Conservation (phyloP, 2,329 filamentous ascomycete species). For the Alternaria hordeiaustralica region DNA sequence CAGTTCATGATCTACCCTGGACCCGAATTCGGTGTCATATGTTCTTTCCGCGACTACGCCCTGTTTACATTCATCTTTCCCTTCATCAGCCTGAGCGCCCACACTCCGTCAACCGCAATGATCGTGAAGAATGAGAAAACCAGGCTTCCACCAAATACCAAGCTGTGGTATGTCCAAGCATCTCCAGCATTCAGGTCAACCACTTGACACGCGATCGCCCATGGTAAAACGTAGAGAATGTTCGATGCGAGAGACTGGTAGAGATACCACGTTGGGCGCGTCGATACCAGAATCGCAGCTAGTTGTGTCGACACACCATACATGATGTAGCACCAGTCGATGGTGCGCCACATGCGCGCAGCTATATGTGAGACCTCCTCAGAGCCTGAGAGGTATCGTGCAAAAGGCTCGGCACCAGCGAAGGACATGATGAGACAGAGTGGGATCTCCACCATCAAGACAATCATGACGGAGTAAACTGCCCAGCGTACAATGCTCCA, state of each 20-base stretch:
- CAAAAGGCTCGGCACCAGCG: constrained; percentile 66
- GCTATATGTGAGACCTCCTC: constrained; percentile 65
- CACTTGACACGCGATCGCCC: constrained; percentile 67
- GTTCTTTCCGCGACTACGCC: background rate
- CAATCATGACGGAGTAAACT: constrained; percentile 59
- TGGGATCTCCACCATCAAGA: constrained; percentile 65
- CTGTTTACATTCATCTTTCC: background rate
- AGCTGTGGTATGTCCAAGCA: constrained; percentile 71
- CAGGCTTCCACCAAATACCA: constrained; percentile 72
- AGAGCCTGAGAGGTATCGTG: constrained; percentile 66
- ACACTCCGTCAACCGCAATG: constrained; percentile 57
- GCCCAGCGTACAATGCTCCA: constrained; percentile 60
- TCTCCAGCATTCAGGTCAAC: constrained; percentile 51
- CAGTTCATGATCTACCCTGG: accelerated
- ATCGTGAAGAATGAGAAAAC: constrained; percentile 70
- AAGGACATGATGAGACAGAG: constrained; percentile 68
- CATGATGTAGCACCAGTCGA: constrained; percentile 70
- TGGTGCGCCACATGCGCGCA: constrained; percentile 67
- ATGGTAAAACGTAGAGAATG: constrained; percentile 71
- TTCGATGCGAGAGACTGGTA: constrained; percentile 72
- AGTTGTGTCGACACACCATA: constrained; percentile 71
- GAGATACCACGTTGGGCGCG: constrained; percentile 70
- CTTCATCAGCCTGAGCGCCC: constrained; percentile 45
- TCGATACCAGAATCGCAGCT: constrained; percentile 68
- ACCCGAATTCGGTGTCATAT: accelerated